Percentiles rank a stretch among this genome's conserved stretches.
These are phyloP conservation scores for Trichosporon sp. DNA, from an alignment of 1,284 basidiomycete genomes.

Conservation along the genomic window DNA sequence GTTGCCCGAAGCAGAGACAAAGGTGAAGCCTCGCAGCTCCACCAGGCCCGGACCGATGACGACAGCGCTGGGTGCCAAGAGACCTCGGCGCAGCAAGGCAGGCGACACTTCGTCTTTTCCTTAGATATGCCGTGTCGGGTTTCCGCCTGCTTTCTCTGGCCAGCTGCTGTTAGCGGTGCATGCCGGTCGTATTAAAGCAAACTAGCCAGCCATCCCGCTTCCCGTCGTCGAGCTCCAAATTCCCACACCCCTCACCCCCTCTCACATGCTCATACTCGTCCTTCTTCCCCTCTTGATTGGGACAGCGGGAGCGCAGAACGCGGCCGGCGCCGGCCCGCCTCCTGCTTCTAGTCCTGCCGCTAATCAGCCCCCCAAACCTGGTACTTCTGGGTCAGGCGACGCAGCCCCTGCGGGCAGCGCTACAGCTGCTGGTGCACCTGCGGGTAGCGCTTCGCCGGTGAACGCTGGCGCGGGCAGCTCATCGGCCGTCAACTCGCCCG, in stretches of 20 bases:
- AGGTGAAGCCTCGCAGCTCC: not conserved
- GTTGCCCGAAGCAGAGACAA: constrained; percentile 10
- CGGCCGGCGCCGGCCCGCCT: not conserved
- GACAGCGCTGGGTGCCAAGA: constrained; percentile 2
- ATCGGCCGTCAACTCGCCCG: not conserved
- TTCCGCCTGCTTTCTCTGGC: not conserved
- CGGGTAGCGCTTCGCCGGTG: not conserved
- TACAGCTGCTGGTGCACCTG: not conserved
- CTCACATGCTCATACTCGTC: constrained; percentile 15
- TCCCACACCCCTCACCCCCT: not conserved
- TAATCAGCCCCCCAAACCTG: not conserved
- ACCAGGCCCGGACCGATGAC: constrained; percentile 6
- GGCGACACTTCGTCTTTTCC: too few species aligned
- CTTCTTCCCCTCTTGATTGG: constrained; percentile 14
- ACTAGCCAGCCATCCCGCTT: not conserved
- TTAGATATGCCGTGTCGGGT: too few species aligned
- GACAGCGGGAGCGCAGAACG: constrained; percentile 20
- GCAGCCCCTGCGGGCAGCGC: not conserved
- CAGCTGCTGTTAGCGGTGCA: not conserved
- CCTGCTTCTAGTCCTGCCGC: not conserved
- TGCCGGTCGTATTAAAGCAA: not conserved
- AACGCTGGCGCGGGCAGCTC: not conserved
- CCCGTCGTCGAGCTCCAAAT: not conserved
- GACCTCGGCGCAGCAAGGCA: not conserved
- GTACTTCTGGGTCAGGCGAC: not conserved